Base-by-base conservation (phyloP, 768 basidiomycete species). In the Dentipellis sp. region DNA sequence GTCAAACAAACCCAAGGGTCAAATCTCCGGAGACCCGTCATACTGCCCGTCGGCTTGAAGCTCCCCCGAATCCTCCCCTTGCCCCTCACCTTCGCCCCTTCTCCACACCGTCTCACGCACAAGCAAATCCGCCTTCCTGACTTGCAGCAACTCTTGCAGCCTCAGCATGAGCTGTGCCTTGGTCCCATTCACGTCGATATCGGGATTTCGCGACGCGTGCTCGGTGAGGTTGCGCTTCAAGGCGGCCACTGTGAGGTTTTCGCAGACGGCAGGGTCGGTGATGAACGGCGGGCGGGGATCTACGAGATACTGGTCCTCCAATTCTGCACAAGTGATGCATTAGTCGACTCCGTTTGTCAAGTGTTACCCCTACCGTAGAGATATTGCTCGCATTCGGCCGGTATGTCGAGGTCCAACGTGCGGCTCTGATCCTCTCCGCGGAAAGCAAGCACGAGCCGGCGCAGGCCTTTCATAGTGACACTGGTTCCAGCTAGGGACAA, bases 211-310 rank as follows among this genome's bases (percentile, higher is more conserved):
- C 10, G 59, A 68, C 1, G 80, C 75, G 61, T 86, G 83, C 1
- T 76, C 83, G 17, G 71, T 69, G 4, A 87, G 74, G 60, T 87
- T 86, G 10, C 78, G 71, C 59, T 74, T 75, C 34, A 86, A 69
- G 0, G 80, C 81, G 1, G 69, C 68, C 4, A 62, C 57, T 14
- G 81, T 77, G 11, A 85, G 71, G 10, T 67, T 64, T 12, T 65
- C 52, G 58, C 78, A 79, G 16, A 68, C 58, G 8, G 61, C 56
- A 4, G 79, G 74, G 49, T 75, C 68, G 14, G 66, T 67, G 56
- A 84, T 74, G 38, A 84, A 71, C 8, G 84, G 82, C 0, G 81
- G 74, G 0, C 53, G 52, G 3, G 74, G 74, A 29, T 78, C 55
- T 39, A 80, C 29, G 17, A 79, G 68, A 67, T 85, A 84, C 55